Conservation (phyloP, 2,329 filamentous ascomycete species). For the Colletotrichum sp. region DNA sequence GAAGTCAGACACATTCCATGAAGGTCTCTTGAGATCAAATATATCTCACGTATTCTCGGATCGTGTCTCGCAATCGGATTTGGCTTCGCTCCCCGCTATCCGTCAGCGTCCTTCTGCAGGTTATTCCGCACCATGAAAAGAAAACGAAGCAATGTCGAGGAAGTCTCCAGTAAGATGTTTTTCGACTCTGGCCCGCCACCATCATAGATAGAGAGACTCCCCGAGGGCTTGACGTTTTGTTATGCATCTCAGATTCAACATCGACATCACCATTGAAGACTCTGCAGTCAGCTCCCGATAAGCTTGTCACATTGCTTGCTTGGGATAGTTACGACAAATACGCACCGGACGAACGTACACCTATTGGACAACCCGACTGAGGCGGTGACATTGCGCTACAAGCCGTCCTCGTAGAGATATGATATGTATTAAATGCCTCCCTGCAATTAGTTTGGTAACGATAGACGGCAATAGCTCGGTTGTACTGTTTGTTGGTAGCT, state of each 20-base stretch:
- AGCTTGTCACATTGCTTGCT: neutral
- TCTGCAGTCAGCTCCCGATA: neutral
- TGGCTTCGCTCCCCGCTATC: neutral
- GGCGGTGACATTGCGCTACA: no score
- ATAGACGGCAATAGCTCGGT: no score
- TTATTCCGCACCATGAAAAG: neutral
- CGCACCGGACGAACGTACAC: no score
- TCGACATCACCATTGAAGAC: accelerated
- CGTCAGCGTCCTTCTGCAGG: neutral
- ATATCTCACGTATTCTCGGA: neutral
- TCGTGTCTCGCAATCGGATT: neutral
- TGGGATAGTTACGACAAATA: neutral
- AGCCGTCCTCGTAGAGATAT: no score
- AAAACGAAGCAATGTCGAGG: neutral
- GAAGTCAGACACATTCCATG: no score
- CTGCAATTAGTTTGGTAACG: no score
- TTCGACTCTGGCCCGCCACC: neutral
- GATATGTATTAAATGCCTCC: no score
- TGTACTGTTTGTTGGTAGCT: no score
- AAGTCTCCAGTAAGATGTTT: neutral
- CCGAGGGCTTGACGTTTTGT: accelerated
- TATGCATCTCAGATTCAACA: neutral
- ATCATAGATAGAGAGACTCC: neutral
- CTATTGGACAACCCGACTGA: no score
- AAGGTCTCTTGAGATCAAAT: neutral